Base-by-base conservation (phyloP, 2,329 filamentous ascomycete species). In the Diaporthe eres region DNA sequence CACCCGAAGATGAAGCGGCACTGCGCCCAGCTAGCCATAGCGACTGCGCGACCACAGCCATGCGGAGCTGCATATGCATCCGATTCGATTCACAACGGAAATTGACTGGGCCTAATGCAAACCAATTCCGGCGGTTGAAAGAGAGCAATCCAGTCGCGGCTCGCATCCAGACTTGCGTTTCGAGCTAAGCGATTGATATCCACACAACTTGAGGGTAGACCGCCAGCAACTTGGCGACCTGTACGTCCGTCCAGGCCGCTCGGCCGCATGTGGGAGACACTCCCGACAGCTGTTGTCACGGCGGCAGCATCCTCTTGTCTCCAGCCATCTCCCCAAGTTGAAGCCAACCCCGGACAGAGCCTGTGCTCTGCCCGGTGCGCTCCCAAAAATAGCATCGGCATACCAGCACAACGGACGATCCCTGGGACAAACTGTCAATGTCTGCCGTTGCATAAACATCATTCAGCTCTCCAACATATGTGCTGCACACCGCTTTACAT, bases 391-490 rank as follows among this genome's bases (percentile, higher is more conserved):
- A 71, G 63, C n/a, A 74, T 7, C 65, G 71, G 25, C 44, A 71
- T 60, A 60, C 58, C 49, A 58, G 44, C 67, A 72, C n/a, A 53
- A 25, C 47, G 49, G 49, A 55, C 31, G 58, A 72, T 60, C 44
- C 70, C 68, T 51, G 44, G 65, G 53, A 70, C 60, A 53, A 72
- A 44, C 67, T 72, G 67, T 72, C 75, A 72, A 61, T 37, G 6
- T 71, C 19, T 44, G 51, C 72, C 65, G 37, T 34, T 25, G 57
- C 73, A 67, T 74, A 51, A 34, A 57, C 47, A 39, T 68, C 25
- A 31, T 42, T 28, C 44, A 31, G 12, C 34, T 39, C 28, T 75
- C 47, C 67, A 53, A 53, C 44, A 63, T 57, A 39, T 63, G 34
- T 47, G 31, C 49, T 63, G 57, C 53, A 65, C 28, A 55, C 60